Evolutionary conservation across 257 asterid genomes (phyloP).

Genomic region (Solanum neorickii): DNA sequence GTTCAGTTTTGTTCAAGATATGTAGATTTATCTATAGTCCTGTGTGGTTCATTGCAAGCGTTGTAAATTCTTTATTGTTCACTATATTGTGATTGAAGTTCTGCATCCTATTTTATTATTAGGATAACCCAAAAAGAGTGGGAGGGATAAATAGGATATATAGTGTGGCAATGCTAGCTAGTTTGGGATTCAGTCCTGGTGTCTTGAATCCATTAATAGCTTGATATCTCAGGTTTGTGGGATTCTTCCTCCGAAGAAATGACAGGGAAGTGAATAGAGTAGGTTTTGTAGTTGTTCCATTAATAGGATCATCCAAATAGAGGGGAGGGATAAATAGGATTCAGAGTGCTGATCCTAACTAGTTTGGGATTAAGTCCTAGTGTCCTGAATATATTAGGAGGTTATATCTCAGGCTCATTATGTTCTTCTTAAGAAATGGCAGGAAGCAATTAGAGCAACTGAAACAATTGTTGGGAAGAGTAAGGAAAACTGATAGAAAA

Average conservation of each 20-base stretch:
- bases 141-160: not conserved
- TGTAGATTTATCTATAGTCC: not conserved
- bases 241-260: not conserved
- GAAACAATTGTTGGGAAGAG: not conserved
- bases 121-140: not conserved
- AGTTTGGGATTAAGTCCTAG: not conserved
- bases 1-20: not conserved
- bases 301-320: not conserved
- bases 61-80: not conserved
- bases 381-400: not conserved
- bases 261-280: not conserved
- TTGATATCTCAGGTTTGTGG: not conserved
- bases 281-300: not conserved
- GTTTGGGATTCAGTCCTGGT: not conserved
- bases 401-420: not conserved
- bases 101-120: not conserved
- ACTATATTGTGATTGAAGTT: not conserved
- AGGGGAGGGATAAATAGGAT: not conserved
- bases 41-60: not conserved
- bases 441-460: not conserved
- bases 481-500: not conserved
- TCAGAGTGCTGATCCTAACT: not conserved
- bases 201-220: not conserved
- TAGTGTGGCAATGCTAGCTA: not conserved
- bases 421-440: not conserved